These are phyloP conservation scores for Candida boleticola DNA, from an alignment of 805 yeast genomes.

Conservation along the genomic window DNA sequence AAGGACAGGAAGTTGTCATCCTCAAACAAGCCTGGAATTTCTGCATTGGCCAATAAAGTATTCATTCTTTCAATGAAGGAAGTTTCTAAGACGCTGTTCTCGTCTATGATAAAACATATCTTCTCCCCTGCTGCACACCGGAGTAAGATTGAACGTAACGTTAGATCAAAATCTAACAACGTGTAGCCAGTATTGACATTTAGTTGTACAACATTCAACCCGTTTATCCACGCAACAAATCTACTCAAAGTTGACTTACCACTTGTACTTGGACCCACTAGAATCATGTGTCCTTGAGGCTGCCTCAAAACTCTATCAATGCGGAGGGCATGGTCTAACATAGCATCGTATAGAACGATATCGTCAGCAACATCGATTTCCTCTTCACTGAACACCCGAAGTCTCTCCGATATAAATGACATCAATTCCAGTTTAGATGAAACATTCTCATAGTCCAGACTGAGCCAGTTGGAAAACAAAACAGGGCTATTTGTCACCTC, in stretches of 20 bases:
- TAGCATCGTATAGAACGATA: slow-evolving; percentile 63
- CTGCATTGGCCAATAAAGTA: slow-evolving; percentile 88
- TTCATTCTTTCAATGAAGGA: slow-evolving; percentile 90
- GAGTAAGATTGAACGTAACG: slow-evolving; percentile 52
- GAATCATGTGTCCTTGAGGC: slow-evolving; percentile 85
- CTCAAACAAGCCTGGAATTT: slow-evolving; percentile 83
- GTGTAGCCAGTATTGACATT: slow-evolving; percentile 53
- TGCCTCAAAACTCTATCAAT: slow-evolving; percentile 81
- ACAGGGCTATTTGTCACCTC: slow-evolving; percentile 48
- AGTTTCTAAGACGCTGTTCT: slow-evolving; percentile 70
- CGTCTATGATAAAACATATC: slow-evolving; percentile 75
- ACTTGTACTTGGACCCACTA: slow-evolving; percentile 79
- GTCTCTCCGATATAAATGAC: slow-evolving; percentile 58
- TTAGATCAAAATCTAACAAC: slow-evolving; percentile 63
- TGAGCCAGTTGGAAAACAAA: slow-evolving; percentile 73
- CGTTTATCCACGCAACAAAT: slow-evolving; percentile 92
- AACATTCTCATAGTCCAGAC: slow-evolving; percentile 60
- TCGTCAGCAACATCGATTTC: slow-evolving; percentile 50
- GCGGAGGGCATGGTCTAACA: slow-evolving; percentile 71
- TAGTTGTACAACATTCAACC: slow-evolving; percentile 59
- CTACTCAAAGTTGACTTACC: slow-evolving; percentile 76
- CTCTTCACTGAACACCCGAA: slow-evolving; percentile 75
- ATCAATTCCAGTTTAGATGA: slow-evolving; percentile 40
- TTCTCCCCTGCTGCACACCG: slow-evolving; percentile 52
- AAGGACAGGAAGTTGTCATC: slow-evolving; percentile 63